These are phyloP conservation scores for Trametes cubensis DNA, from an alignment of 768 basidiomycete genomes.

Conservation along the genomic window DNA sequence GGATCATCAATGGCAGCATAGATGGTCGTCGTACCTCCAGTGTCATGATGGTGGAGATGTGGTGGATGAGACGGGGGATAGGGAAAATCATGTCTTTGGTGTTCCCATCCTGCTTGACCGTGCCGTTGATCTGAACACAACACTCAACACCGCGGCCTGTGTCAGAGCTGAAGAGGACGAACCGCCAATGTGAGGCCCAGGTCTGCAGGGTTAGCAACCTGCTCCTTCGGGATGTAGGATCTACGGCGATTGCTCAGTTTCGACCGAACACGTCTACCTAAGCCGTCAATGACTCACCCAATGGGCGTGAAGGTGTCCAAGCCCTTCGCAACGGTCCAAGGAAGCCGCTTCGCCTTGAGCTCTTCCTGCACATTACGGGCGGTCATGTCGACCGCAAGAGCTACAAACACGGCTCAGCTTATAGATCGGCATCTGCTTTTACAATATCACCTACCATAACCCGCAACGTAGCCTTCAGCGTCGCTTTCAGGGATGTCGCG, in stretches of 20 bases:
- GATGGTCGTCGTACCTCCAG: slow-evolving; percentile 63
- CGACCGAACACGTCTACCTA: slow-evolving; percentile 4
- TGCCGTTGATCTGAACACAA: slow-evolving; percentile 72
- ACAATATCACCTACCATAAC: slow-evolving; percentile 68
- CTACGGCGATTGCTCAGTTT: slow-evolving; percentile 38
- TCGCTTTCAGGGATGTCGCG: slow-evolving; percentile 75
- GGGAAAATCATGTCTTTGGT: slow-evolving; percentile 92
- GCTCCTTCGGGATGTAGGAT: slow-evolving; percentile 77
- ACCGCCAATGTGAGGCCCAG: slow-evolving; percentile 80
- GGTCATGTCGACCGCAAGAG: slow-evolving; percentile 95
- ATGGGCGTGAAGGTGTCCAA: slow-evolving; percentile 97
- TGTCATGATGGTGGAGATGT: slow-evolving; percentile 94
- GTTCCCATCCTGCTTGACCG: slow-evolving; percentile 79
- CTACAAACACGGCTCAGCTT: slow-evolving; percentile 41
- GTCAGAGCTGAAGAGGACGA: neutral
- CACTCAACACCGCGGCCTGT: too few species aligned
- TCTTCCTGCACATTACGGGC: slow-evolving; percentile 93
- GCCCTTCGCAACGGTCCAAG: slow-evolving; percentile 96
- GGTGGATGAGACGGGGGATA: slow-evolving; percentile 85
- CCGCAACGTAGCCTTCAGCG: slow-evolving; percentile 82
- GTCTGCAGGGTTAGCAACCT: slow-evolving; percentile 71
- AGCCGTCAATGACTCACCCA: slow-evolving; percentile 51
- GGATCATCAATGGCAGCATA: neutral
- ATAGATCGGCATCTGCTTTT: neutral
- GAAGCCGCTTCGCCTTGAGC: slow-evolving; percentile 91